Evolutionary conservation across 768 basidiomycete genomes (phyloP), one percentile per base, ranked within the genome.

Genomic region (Termitomyces heimii): DNA sequence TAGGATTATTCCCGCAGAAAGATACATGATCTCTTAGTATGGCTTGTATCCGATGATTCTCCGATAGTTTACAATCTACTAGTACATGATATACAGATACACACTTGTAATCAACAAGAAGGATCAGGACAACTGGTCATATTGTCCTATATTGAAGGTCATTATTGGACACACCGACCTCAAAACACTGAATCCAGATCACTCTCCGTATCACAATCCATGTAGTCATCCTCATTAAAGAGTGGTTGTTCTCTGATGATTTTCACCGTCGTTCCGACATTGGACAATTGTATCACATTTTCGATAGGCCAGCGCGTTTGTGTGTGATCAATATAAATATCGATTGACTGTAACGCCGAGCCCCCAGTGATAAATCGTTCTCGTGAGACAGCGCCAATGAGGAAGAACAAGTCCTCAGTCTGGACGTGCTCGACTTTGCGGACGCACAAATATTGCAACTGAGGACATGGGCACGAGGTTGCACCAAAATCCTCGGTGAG

Each of bases 301-400:
- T 62, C 61, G 4, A 53, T 35, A 35, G 40, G 52, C n/a, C 53
- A 57, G 5, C 37, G 45, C 37, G 54, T 47, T 9, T 43, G 49
- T 46, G 55, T 50, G 9, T 56, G 37, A 40, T 70, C 69, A 46
- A 76, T 68, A 59, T 73, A 68, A 35, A 76, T 66, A 37, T 73
- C 69, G 12, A 73, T 62, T 53, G 68, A 65, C 35, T 60, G 56
- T 28, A 74, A 60, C 16, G 53, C 54, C 45, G 62, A 60, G 0
- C 62, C 67, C 2, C 68, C 70, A 24, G 59, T 57, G 18, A 53
- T 56, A 45, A 68, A 63, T 29, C 74, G 60, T 32, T 66, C 67
- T 13, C 57, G 40, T 29, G 67, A 60, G 35, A 74, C 61, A 9
- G 58, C 57, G 16, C 63, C 67, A 12, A 71, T 59, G 50, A 71